A percentile compares a stretch with the other conserved stretches of the same genome.
phyloP scores from a whole-genome alignment of 2,329 filamentous ascomycete genomes.

The Neopestalotiopsis clavispora region DNA sequence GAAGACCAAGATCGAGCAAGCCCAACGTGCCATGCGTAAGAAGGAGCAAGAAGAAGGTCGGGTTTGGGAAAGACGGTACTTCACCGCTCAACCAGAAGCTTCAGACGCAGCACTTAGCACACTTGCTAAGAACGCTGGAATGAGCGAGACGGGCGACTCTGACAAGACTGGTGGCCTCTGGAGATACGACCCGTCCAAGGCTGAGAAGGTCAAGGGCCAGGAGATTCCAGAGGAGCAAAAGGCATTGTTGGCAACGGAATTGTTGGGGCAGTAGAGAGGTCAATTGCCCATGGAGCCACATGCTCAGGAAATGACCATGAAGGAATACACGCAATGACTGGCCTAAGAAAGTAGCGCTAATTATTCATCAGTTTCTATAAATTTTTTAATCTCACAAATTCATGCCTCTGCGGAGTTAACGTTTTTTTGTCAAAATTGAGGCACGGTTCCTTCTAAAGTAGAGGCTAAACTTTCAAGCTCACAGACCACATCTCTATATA shows the following conservation, averaged over 20 bases:
- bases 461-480: constrained; percentile 19
- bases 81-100: constrained; percentile 55
- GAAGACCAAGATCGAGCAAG: constrained; percentile 82
- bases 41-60: constrained; percentile 59
- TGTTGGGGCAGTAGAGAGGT: constrained; percentile 34
- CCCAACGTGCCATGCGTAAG: constrained; percentile 75
- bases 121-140: constrained; percentile 51
- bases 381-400: background rate
- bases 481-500: constrained; percentile 26
- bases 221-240: constrained; percentile 42
- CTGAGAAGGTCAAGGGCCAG: constrained; percentile 45
- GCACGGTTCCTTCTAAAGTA: constrained; percentile 12
- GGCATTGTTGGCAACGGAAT: constrained; percentile 37
- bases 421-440: background rate
- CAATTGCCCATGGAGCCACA: background rate
- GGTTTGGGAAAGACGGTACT: constrained; percentile 86
- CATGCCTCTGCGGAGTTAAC: background rate
- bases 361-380: background rate
- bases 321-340: background rate
- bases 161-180: constrained; percentile 67
- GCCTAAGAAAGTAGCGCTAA: background rate
- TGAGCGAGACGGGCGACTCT: constrained; percentile 56
- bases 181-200: constrained; percentile 56
- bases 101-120: constrained; percentile 49
- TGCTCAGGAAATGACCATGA: background rate